phyloP scores from a whole-genome alignment of 2,329 filamentous ascomycete species.

The Penicillium sp. region DNA sequence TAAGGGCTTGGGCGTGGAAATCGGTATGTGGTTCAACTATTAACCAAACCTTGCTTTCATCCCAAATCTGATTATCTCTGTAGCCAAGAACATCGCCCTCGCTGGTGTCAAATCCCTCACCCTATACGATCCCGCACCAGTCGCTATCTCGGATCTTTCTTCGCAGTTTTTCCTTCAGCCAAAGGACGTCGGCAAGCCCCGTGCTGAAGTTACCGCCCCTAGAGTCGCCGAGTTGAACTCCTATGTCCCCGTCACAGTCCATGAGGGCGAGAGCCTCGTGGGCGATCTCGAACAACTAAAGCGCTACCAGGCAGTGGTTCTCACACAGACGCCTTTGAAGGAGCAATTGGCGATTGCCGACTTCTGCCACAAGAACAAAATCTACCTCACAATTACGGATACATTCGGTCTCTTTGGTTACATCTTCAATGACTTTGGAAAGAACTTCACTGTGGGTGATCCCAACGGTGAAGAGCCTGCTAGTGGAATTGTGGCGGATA shows the following conservation, averaged over 20 bases:
- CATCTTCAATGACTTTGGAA: slow-evolving; percentile 96
- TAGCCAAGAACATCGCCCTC: slow-evolving; percentile 94
- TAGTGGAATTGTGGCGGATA: slow-evolving; percentile 83
- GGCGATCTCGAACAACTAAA: slow-evolving; percentile 78
- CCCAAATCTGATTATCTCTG: slow-evolving; percentile 3
- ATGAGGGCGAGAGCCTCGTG: slow-evolving; percentile 62
- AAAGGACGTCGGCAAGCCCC: slow-evolving; percentile 86
- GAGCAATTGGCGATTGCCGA: slow-evolving; percentile 82
- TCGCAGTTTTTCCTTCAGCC: slow-evolving; percentile 94
- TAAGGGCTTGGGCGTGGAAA: slow-evolving; percentile 92
- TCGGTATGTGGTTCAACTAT: slow-evolving; percentile 48
- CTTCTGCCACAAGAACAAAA: slow-evolving; percentile 90
- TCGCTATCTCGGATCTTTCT: slow-evolving; percentile 82
- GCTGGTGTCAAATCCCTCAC: slow-evolving; percentile 97
- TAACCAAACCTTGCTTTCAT: not conserved
- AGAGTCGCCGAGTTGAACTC: slow-evolving; percentile 92
- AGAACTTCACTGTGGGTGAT: slow-evolving; percentile 88
- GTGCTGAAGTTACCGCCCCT: slow-evolving; percentile 81
- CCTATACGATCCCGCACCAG: slow-evolving; percentile 82
- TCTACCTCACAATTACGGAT: slow-evolving; percentile 83
- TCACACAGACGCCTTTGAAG: slow-evolving; percentile 78
- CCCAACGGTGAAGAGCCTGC: slow-evolving; percentile 84
- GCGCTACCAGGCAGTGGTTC: slow-evolving; percentile 86
- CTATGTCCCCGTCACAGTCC: slow-evolving; percentile 86
- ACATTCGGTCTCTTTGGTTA: slow-evolving; percentile 92